Percentiles rank a stretch among this genome's conserved stretches.
Evolutionary conservation across 768 basidiomycete genomes (phyloP).

Genomic region (Sarcodon sp.): DNA sequence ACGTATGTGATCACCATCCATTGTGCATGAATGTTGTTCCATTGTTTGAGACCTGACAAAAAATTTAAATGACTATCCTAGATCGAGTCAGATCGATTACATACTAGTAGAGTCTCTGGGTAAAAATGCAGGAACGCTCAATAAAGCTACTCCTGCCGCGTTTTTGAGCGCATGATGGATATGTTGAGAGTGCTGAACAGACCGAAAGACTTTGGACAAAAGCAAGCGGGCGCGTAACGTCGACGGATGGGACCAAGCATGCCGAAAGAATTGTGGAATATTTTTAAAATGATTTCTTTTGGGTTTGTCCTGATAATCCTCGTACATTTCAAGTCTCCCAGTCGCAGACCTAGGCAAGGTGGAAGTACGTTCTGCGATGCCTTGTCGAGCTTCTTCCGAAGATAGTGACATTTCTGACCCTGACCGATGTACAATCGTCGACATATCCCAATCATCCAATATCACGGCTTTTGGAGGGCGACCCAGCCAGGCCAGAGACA

Average conservation of each 20-base stretch:
- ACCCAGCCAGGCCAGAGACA: constrained; percentile 29
- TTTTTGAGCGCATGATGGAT: constrained; percentile 33
- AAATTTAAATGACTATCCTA: background rate
- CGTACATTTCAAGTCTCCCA: too few relatives aligned
- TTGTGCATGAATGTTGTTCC: constrained; percentile 23
- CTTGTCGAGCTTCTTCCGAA: constrained; percentile 18
- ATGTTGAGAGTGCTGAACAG: constrained; percentile 26
- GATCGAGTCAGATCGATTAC: background rate
- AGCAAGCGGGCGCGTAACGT: constrained; percentile 18
- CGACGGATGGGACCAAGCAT: constrained; percentile 8
- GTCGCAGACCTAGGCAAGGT: too few relatives aligned
- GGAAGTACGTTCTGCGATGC: constrained; percentile 16
- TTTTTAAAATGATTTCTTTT: too few relatives aligned
- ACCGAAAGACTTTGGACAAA: constrained; percentile 18
- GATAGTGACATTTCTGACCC: constrained; percentile 15
- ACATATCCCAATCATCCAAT: constrained; percentile 13
- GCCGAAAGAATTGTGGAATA: too few relatives aligned
- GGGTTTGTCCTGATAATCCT: too few relatives aligned
- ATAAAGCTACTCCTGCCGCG: constrained; percentile 26
- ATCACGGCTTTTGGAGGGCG: constrained; percentile 20
- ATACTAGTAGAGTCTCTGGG: constrained; percentile 21
- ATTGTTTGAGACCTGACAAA: constrained; percentile 24
- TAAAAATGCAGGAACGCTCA: constrained; percentile 31
- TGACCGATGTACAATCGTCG: constrained; percentile 1
- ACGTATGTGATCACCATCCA: constrained; percentile 32